Conservation (phyloP, 768 basidiomycete species). For the Amyloporia xantha region DNA sequence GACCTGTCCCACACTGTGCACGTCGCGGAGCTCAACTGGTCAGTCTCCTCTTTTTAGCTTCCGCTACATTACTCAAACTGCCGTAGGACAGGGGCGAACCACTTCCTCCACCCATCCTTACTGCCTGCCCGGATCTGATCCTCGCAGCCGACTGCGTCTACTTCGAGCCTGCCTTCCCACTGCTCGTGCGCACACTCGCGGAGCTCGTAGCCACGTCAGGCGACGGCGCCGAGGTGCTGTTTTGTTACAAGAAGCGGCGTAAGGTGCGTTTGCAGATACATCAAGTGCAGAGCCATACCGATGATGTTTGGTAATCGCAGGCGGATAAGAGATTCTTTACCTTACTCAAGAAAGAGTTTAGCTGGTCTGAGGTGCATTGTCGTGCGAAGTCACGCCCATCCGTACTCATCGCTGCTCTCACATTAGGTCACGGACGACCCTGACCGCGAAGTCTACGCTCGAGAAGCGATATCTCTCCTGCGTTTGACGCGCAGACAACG, state of each 20-base stretch:
- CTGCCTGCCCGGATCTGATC: conserved; percentile 51
- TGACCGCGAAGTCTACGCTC: conserved; percentile 44
- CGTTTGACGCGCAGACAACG: conserved; percentile 28
- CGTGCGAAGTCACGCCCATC: background rate
- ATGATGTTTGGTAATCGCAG: conserved; percentile 30
- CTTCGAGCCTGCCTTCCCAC: conserved; percentile 87
- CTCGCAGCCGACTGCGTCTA: conserved; percentile 95
- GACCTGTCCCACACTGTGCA: conserved; percentile 41
- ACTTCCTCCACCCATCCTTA: conserved; percentile 39
- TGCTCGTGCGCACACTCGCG: conserved; percentile 73
- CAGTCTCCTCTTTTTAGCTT: conserved; percentile 24
- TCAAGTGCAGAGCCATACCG: background rate
- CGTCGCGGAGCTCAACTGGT: conserved; percentile 83
- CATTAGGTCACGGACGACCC: conserved; percentile 60
- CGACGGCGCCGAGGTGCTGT: conserved; percentile 60
- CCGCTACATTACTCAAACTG: no score
- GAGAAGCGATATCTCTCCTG: conserved; percentile 64
- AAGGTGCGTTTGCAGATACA: conserved; percentile 43
- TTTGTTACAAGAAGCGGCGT: conserved; percentile 91
- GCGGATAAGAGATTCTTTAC: conserved; percentile 86
- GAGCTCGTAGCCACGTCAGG: conserved; percentile 41
- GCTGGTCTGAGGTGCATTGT: conserved; percentile 53
- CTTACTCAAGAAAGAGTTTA: conserved; percentile 71
- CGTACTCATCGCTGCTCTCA: background rate
- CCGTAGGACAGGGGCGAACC: conserved; percentile 52